Base-by-base conservation (phyloP, 768 basidiomycete genomes). In the Tubosaeta sp. region DNA sequence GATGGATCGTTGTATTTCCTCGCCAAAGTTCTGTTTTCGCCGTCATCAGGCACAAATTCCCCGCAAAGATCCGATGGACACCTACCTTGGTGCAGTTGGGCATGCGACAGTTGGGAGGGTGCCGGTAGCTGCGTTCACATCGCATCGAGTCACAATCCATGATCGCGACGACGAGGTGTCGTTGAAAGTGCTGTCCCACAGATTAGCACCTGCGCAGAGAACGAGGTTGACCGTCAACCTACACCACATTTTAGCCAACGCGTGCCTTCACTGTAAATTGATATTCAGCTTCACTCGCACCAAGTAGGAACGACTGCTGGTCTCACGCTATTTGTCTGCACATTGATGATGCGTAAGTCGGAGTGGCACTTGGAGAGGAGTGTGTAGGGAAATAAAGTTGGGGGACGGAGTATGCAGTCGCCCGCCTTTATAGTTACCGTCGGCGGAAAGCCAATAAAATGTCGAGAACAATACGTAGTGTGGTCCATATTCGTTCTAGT, bases 281-380 rank as follows among this genome's bases (percentile, higher is more conserved):
- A 19, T 31, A 43, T 47, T 56, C 25, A 57, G 43, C 39, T 53
- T 35, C 16, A 14, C 13, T 22, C 31, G 3, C 5, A 34, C 22
- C 6, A 8, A 12, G 34, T 26, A 42, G 48, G 16, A 27, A 53
- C 11, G 43, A 59, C n/a, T 13, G 29, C 47, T 35, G 22, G 50
- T 79, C 86, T 62, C 72, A 89, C 88, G 88, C 84, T 68, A 88
- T 75, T 69, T 81, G 82, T 74, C 74, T 81, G 67, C 88, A 90
- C 88, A 90, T 90, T 51, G 41, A 64, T 43, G 39, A 25, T 31
- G 35, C 27, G 35, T 37, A 37, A 37, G 47, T 29, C 14, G 26
- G 56, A 49, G 48, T 16, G 22, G 29, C 14, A 29, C 11, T 29
- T 22, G 25, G 27, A 46, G 43, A 48, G 46, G 52, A 14, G n/a